Conservation (phyloP, 495 filamentous ascomycete genomes). For the Talaromyces nanjingensis region DNA sequence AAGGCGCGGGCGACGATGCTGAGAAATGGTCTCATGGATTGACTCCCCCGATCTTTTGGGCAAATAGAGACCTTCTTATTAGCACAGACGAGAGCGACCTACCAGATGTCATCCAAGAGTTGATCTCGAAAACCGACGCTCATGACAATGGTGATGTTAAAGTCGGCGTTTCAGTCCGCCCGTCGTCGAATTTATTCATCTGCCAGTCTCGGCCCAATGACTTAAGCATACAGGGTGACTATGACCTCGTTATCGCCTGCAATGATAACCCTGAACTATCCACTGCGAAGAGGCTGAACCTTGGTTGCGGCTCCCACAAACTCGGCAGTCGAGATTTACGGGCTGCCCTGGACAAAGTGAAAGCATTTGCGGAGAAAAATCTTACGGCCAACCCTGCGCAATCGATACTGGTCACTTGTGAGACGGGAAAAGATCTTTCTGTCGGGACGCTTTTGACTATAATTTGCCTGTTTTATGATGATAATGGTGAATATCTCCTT, state of each 20-base stretch:
- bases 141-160: conserved; percentile 20
- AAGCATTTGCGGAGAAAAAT: conserved; percentile 34
- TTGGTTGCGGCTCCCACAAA: conserved; percentile 61
- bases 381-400: conserved; percentile 22
- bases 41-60: conserved; percentile 74
- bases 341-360: conserved; percentile 49
- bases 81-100: conserved; percentile 56
- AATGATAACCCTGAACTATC: conserved; percentile 17
- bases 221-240: conserved; percentile 15
- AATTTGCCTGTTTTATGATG: conserved; percentile 54
- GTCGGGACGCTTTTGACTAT: conserved; percentile 54
- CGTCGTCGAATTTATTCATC: conserved; percentile 36
- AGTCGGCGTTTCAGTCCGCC: conserved; percentile 22
- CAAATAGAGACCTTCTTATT: conserved; percentile 48
- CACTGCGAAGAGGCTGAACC: conserved; percentile 42
- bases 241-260: conserved; percentile 42
- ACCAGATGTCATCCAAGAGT: conserved; percentile 49
- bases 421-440: conserved; percentile 59
- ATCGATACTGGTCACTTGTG: conserved; percentile 50
- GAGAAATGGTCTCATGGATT: conserved; percentile 82
- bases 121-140: conserved; percentile 29
- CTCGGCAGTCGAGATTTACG: conserved; percentile 70
- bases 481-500: conserved; percentile 38
- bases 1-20: conserved; percentile 88
- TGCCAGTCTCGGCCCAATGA: conserved; percentile 15